Evolutionary conservation across 371 early-diverging fungal genomes (phyloP), one percentile per base, ranked within the genome.

Genomic region (Catenaria anguillulae): DNA sequence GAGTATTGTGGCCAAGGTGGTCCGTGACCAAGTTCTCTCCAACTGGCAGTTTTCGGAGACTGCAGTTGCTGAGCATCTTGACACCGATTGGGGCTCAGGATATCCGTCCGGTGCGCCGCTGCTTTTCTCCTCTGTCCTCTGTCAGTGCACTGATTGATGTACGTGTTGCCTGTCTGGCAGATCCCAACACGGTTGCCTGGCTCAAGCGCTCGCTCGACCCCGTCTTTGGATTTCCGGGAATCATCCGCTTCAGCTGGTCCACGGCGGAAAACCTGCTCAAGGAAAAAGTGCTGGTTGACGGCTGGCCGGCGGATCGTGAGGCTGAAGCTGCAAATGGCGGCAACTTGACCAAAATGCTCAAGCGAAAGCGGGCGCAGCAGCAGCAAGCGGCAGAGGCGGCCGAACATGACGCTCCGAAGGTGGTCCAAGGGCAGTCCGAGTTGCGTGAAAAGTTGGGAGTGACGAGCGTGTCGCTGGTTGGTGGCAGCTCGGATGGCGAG

Each of bases 1-100:
- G 0, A 90, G 92, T 81, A 98, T 99, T 52, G 85, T 90, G 67
- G 99, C 99, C 40, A 99, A 99, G 73, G 89, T 82, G 46, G 89
- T 86, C 4, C 80, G 99, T 24, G 99, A 99, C 73, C 79, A 78
- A 45, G 76, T 88, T 15, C 65, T 98, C 33, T 70, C 78, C 46
- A 69, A 85, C 59, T 96, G 96, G 96, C 62, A 69, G 34, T 95
- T 91, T 79, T 74, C 75, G 33, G 94, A 93, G 67, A 62, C 67
- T 4, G 77, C 60, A 0, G 10, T 69, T 12, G 64, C 62, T 1
- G 33, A 36, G 17, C 48, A 59, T 10, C 43, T 83, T 31, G 77
- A 82, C 0, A 77, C 73, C 24, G 64, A 69, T 3, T 92, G 90
- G 74, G 99, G 99, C 4, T 93, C 93, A 0, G 99, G 99, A 24